Base-by-base conservation (phyloP, 2,329 filamentous ascomycete genomes). In the Pseudofabraea citricarpa region DNA sequence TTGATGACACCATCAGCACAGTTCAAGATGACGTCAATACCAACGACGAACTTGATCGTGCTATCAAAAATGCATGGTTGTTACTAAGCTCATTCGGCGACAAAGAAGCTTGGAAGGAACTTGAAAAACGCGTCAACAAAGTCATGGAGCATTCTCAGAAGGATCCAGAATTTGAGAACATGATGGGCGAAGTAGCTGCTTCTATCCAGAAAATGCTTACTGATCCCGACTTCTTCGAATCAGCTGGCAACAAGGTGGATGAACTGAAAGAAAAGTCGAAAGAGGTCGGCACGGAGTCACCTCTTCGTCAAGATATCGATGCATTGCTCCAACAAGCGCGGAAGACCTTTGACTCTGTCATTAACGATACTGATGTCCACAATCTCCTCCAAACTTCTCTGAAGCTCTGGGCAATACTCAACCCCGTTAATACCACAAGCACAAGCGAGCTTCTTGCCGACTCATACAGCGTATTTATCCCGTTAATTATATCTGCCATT, bases 141-240 rank as follows among this genome's bases (percentile, higher is more conserved):
- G 75, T 96, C 29, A 66, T 94, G 58, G 75, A 81, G 36, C 85
- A 94, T 59, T 80, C 85, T 3, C 72, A 84, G 46, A 82, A 80
- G 24, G 88, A 95, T 54, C 85, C 87, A 0, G 81, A 93, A 41
- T 93, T 95, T 47, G 89, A 96, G 55, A 71, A 81, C 12, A 68
- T 95, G 20, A 78, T 94, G 59, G 74, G 74, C 18, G 80, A 94
- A 36, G 69, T 90, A 22, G 86, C 85, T 9, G 79, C 82, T 43
- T 79, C 86, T 4, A 64, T 95, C 4, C 85, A 95, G 57, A 83
- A 85, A 49, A 82, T 96, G 62, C 69, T 97, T 32, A 93, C 82
- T 0, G 86, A 96, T 49, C 90, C 91, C 0, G 77, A 83, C 4
- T 96, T 95, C 64, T 87, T 94, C 56, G 85, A 90, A 36, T 74